Percentiles rank a stretch among this genome's conserved stretches.
Conservation (phyloP, 345 rosid genomes). For the Melaleuca alternifolia region DNA sequence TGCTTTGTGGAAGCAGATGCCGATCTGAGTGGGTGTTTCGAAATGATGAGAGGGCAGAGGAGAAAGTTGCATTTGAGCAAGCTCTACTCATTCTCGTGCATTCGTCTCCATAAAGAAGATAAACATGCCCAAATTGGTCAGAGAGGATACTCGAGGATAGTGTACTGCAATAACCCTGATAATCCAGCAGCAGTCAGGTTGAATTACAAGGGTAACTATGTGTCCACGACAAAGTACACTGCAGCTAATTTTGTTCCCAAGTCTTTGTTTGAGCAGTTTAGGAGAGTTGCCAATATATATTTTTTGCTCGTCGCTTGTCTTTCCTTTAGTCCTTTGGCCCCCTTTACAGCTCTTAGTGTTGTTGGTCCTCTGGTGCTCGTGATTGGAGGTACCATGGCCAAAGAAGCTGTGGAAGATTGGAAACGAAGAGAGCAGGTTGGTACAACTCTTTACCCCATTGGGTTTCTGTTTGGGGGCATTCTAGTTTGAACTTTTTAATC, state of each 20-base stretch:
- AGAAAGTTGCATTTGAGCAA: slow-evolving; percentile 37
- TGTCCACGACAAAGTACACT: slow-evolving; percentile 80
- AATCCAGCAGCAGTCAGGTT: slow-evolving; percentile 39
- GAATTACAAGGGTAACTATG: slow-evolving; percentile 76
- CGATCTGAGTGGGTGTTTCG: background rate
- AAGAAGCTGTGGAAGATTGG: slow-evolving; percentile 92
- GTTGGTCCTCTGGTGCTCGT: slow-evolving; percentile 70
- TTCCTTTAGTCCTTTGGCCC: slow-evolving; percentile 85
- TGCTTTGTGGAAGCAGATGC: background rate
- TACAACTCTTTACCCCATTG: background rate
- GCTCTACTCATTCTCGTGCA: slow-evolving; percentile 58
- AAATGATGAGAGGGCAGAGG: slow-evolving; percentile 30
- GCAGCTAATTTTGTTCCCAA: slow-evolving; percentile 70
- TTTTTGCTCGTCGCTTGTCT: slow-evolving; percentile 84
- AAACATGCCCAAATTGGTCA: slow-evolving; percentile 7
- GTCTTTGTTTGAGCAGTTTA: slow-evolving; percentile 94
- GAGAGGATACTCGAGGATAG: slow-evolving; percentile 75
- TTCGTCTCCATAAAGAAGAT: slow-evolving; percentile 17
- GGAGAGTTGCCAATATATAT: slow-evolving; percentile 90
- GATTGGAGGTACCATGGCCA: slow-evolving; percentile 75
- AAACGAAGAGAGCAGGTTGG: slow-evolving; percentile 62
- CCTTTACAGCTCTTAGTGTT: slow-evolving; percentile 60
- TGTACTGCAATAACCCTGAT: slow-evolving; percentile 78
- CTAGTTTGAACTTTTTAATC: fast-evolving
- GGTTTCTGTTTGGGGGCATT: background rate